Evolutionary conservation across 352 stramenopile genomes (phyloP).

Genomic region (Bremia lactucae): DNA sequence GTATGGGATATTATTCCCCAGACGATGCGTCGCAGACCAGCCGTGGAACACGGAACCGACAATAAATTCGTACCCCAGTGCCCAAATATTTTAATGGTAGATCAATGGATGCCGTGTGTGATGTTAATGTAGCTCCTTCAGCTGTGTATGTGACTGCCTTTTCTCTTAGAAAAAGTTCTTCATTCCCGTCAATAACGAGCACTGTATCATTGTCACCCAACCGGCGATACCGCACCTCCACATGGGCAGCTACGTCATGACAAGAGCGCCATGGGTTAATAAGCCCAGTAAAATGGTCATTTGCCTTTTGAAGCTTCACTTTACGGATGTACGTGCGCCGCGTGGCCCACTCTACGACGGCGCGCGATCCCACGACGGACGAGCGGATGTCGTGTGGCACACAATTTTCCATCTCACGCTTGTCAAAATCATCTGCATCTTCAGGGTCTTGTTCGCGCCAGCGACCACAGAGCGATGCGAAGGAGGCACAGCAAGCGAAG

Average conservation of each 20-base stretch:
- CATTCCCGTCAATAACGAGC: conserved; percentile 4
- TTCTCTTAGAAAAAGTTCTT: conserved; percentile 27
- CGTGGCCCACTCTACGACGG: conserved; percentile 62
- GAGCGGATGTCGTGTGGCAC: conserved; percentile 72
- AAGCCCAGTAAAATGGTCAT: conserved; percentile 14
- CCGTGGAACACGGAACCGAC: conserved; percentile 71
- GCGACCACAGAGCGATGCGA: conserved; percentile 9
- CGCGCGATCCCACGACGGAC: conserved; percentile 39
- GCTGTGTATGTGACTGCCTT: conserved; percentile 47
- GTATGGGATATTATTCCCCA: conserved; percentile 43
- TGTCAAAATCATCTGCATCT: conserved; percentile 47
- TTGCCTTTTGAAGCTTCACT: conserved; percentile 38
- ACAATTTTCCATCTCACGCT: conserved; percentile 80
- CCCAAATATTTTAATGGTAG: conserved; percentile 10
- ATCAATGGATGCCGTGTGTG: conserved; percentile 54
- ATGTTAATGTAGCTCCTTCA: conserved; percentile 43
- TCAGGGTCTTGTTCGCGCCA: conserved; percentile 31
- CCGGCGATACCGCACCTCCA: conserved; percentile 47
- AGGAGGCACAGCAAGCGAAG: not conserved
- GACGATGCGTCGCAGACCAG: conserved; percentile 55
- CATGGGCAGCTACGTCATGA: conserved; percentile 36
- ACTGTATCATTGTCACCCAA: conserved; percentile 27
- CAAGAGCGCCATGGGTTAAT: conserved; percentile 58
- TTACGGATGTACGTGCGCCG: conserved; percentile 62
- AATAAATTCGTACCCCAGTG: conserved; percentile 49